These are phyloP conservation scores for Aspergillus asperescens DNA, from an alignment of 495 filamentous ascomycete genomes.

Conservation along the genomic window DNA sequence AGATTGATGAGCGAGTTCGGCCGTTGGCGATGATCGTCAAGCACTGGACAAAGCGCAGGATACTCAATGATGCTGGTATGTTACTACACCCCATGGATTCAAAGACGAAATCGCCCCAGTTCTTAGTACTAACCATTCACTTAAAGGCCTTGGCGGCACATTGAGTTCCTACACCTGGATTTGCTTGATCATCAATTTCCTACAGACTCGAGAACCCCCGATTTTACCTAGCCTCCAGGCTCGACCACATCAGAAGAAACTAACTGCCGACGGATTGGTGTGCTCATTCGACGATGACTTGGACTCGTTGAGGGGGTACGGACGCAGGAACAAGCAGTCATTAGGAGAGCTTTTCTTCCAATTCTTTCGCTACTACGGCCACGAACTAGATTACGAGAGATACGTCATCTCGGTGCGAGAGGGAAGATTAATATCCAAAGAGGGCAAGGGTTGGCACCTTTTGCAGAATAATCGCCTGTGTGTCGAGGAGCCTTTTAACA, in stretches of 20 bases:
- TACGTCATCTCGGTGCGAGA: conserved; percentile 81
- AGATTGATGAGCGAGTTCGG: conserved; percentile 85
- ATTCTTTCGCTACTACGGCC: conserved; percentile 91
- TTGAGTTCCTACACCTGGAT: conserved; percentile 99
- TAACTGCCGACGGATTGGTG: conserved; percentile 55
- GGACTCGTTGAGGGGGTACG: conserved; percentile 63
- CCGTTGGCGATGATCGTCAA: conserved; percentile 94
- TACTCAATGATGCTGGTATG: conserved; percentile 93
- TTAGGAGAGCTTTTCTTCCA: conserved; percentile 80
- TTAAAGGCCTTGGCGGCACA: conserved; percentile 79
- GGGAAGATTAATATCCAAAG: conserved; percentile 75
- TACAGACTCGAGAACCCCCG: conserved; percentile 84
- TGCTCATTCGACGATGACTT: conserved; percentile 84
- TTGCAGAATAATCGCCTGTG: conserved; percentile 76
- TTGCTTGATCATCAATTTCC: conserved; percentile 94
- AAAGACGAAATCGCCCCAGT: not conserved
- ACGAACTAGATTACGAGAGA: conserved; percentile 87
- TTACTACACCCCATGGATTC: conserved; percentile 7
- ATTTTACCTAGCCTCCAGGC: conserved; percentile 85
- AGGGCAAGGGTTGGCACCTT: conserved; percentile 79
- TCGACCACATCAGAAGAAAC: conserved; percentile 56
- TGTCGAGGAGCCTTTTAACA: conserved; percentile 96
- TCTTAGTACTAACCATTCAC: conserved; percentile 4
- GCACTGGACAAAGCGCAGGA: conserved; percentile 88
- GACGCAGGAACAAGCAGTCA: conserved; percentile 73